Evolutionary conservation across 2,329 filamentous ascomycete species (phyloP).

Genomic region (Cryphonectria carpinicola): DNA sequence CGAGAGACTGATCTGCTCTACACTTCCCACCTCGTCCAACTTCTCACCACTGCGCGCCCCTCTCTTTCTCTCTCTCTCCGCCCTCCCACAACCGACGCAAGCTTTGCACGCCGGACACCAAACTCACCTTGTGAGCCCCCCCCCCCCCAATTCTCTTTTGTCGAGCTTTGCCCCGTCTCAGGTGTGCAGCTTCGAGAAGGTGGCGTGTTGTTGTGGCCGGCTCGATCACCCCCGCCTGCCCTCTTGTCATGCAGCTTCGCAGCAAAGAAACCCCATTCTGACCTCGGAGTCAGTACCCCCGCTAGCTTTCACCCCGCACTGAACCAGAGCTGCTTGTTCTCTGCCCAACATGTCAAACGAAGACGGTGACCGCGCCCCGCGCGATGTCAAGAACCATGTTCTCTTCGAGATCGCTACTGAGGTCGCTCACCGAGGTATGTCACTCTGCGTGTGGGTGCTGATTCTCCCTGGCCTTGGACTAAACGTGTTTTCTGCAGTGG

Average conservation of each 20-base stretch:
- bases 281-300: not conserved
- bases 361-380: conserved; percentile 48
- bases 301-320: conserved; percentile 18
- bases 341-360: conserved; percentile 48
- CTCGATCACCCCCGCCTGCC: not conserved
- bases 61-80: too few relatives aligned
- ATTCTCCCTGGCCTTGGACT: conserved; percentile 31
- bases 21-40: not conserved
- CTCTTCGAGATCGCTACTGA: conserved; percentile 98
- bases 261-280: not conserved
- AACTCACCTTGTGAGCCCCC: not conserved
- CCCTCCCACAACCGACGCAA: not conserved
- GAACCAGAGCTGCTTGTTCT: conserved; percentile 12
- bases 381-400: conserved; percentile 91
- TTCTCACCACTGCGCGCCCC: not conserved
- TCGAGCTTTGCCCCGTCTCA: not conserved
- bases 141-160: not conserved
- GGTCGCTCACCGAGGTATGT: conserved; percentile 89
- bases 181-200: not conserved
- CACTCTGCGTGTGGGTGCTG: not conserved
- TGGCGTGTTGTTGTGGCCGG: not conserved
- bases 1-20: not conserved
- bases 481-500: conserved; percentile 60
- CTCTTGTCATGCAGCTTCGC: not conserved
- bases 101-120: not conserved